Percentiles rank a stretch among this genome's conserved stretches.
Conservation (phyloP, 2,329 filamentous ascomycete genomes). For the Monilinia fructicola region DNA sequence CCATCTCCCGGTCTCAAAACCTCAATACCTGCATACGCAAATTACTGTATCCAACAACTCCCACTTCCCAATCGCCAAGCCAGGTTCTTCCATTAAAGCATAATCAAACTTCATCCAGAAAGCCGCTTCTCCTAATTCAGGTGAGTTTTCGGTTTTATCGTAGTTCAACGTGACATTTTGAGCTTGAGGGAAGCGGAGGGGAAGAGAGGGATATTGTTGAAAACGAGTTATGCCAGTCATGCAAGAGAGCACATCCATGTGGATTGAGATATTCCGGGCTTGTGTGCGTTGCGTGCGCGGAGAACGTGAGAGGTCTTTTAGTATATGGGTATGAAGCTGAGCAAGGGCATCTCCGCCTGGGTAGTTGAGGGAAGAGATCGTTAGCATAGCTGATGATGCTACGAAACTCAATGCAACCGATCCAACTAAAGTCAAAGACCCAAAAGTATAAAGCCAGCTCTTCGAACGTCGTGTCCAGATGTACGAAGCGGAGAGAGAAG, state of each 20-base stretch:
- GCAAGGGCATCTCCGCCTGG: constrained; percentile 80
- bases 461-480: constrained; percentile 67
- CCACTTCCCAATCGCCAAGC: constrained; percentile 53
- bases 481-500: constrained; percentile 70
- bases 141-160: constrained; percentile 62
- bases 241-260: constrained; percentile 66
- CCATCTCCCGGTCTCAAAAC: constrained; percentile 51
- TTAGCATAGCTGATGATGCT: constrained; percentile 65
- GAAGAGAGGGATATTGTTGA: constrained; percentile 43
- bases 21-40: constrained; percentile 60
- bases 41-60: constrained; percentile 54
- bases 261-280: constrained; percentile 46
- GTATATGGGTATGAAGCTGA: constrained; percentile 47
- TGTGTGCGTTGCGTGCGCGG: constrained; percentile 33
- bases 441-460: constrained; percentile 53
- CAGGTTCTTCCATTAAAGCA: constrained; percentile 55
- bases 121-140: constrained; percentile 45
- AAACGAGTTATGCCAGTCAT: constrained; percentile 72
- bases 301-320: constrained; percentile 31
- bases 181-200: constrained; percentile 2
- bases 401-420: constrained; percentile 62
- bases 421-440: constrained; percentile 54
- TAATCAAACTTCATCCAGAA: constrained; percentile 69
- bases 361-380: constrained; percentile 86
- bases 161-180: constrained; percentile 42